Evolutionary conservation across 805 yeast genomes (phyloP).

Genomic region (Candida ficus): DNA sequence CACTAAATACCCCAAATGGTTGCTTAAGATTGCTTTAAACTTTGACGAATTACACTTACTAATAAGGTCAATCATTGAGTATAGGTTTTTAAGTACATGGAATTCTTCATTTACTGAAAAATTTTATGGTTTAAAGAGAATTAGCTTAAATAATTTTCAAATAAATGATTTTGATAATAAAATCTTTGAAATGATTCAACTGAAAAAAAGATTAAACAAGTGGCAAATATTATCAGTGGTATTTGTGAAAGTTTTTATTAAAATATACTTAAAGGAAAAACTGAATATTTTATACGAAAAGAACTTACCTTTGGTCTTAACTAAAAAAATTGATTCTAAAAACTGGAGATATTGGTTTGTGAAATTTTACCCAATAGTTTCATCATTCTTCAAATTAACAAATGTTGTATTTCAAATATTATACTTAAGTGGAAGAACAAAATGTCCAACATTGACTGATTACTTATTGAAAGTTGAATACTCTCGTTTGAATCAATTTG

Average conservation of each 20-base stretch:
- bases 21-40: slow-evolving; percentile 54
- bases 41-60: slow-evolving; percentile 74
- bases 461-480: slow-evolving; percentile 57
- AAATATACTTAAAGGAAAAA: slow-evolving; percentile 62
- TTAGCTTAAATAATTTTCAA: slow-evolving; percentile 28
- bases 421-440: slow-evolving; percentile 61
- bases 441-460: slow-evolving; percentile 60
- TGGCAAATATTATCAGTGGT: slow-evolving; percentile 52
- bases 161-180: slow-evolving; percentile 26
- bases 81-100: slow-evolving; percentile 64
- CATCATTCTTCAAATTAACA: slow-evolving; percentile 39
- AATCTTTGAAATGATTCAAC: slow-evolving; percentile 38
- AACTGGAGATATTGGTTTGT: slow-evolving; percentile 38
- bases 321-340: slow-evolving; percentile 37
- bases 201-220: slow-evolving; percentile 44
- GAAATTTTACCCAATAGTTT: slow-evolving; percentile 56
- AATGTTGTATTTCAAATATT: slow-evolving; percentile 55
- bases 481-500: slow-evolving; percentile 34
- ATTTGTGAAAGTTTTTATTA: slow-evolving; percentile 55
- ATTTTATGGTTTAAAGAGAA: slow-evolving; percentile 82
- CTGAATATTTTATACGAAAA: slow-evolving; percentile 58
- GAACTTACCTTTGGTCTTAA: slow-evolving; percentile 52
- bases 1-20: slow-evolving; percentile 64
- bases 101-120: slow-evolving; percentile 87
- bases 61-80: slow-evolving; percentile 62